These are phyloP conservation scores for Astathelohania contejeani DNA, from an alignment of 371 early-diverging fungal species.

Conservation along the genomic window DNA sequence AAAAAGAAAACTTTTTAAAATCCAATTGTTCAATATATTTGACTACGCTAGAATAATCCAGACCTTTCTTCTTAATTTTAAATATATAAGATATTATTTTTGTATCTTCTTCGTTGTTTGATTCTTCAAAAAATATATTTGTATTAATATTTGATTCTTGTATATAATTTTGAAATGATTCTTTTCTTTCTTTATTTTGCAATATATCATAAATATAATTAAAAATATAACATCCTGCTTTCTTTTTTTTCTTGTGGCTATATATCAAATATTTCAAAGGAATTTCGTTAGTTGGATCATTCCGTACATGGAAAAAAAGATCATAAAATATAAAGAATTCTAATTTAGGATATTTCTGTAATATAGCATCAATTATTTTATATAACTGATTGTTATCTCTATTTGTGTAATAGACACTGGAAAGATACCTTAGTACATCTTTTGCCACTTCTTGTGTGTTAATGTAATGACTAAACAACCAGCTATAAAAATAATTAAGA, in stretches of 20 bases:
- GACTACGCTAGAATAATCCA: not conserved
- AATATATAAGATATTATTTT: not conserved
- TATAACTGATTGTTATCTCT: not conserved
- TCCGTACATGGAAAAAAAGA: not conserved
- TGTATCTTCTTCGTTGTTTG: not conserved
- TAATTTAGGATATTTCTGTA: not conserved
- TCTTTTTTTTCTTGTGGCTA: not conserved
- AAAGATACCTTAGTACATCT: not conserved
- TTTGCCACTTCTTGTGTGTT: not conserved
- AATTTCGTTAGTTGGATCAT: not conserved
- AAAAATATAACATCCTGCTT: too few relatives aligned
- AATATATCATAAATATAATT: not conserved
- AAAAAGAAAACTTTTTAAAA: constrained; percentile 11
- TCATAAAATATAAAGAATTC: not conserved
- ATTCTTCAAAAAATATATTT: not conserved
- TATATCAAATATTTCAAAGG: not conserved
- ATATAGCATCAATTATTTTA: not conserved
- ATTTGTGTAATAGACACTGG: constrained; percentile 1
- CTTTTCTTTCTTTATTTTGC: not conserved
- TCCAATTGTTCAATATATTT: not conserved
- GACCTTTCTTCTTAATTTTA: not conserved
- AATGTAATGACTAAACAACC: constrained; percentile 12
- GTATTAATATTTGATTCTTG: not conserved
- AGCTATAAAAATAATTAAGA: constrained; percentile 5
- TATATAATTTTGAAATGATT: not conserved